Base-by-base conservation (phyloP, 225 moss, liverwort and hornwort genomes). In the Bryum argenteum region DNA sequence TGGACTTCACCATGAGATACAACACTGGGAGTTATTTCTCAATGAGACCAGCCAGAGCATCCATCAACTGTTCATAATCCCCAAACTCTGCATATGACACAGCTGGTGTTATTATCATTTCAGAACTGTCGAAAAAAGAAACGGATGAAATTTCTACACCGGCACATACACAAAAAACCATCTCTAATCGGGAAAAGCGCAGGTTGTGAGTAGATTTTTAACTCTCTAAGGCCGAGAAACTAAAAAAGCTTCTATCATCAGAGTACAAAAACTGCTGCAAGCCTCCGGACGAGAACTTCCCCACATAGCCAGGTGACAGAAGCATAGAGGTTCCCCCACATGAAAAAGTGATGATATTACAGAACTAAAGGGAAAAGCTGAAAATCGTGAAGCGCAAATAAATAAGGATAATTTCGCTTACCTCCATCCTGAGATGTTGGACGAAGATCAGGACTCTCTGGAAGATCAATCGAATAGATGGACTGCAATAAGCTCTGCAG, bases 81-180 rank as follows among this genome's bases (percentile, higher is more conserved):
- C 0, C 42, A n/a, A n/a, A n/a, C 58, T 14, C 77, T 77, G 77
- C 65, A 77, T 52, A n/a, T 43, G 14, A 66, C 42, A 66, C 1
- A 52, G 33, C 52, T 51, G 10, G 17, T 39, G 24, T 59, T 22
- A 41, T 7, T 11, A 44, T 61, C 26, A 19, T 43, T 43, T 23
- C 15, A 62, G 11, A 42, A n/a, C 6, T 21, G 9, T 62, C 10
- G 16, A 11, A 62, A 43, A 37, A 18, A 38, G 17, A 38, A 10
- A 10, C 40, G 18, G 1, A 39, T 39, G 16, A 68, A 62, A 22
- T 8, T 52, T 39, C 24, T 59, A 24, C 9, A 53, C n/a, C 40
- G n/a, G 23, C n/a, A 40, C 53, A 41, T 6, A 39, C 17, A 0
- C 5, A 0, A 7, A 20, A 50, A 3, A 60, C n/a, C n/a, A 11